Base-by-base conservation (phyloP, 352 stramenopile genomes). In the Globisporangium cystogenes region DNA sequence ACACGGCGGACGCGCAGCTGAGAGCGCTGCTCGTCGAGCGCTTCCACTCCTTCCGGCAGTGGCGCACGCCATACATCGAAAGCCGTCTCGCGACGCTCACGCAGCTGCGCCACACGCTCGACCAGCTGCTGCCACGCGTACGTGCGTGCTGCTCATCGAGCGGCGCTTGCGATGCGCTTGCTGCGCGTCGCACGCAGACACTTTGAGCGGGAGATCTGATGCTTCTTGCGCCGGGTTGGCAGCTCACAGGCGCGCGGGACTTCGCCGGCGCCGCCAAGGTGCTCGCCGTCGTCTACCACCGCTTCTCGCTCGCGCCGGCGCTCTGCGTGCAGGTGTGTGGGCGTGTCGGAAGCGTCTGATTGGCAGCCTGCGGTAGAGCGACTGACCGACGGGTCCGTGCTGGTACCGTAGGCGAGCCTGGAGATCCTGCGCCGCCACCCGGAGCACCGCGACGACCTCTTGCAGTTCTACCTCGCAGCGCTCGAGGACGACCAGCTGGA, bases 201-300 rank as follows among this genome's bases (percentile, higher is more conserved):
- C 14, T 0, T 39, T 39, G 8, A 4, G 33, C 14, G 33, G 33
- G 3, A 4, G 3, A 39, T 15, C 33, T 14, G 52, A 3, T 40
- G 54, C 7, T 41, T 5, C 37, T 11, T 27, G 14, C 33, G 24
- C 5, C 33, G 11, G 33, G 31, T n/a, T 48, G 44, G 8, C 46
- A 93, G 82, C 57, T 93, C 6, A 57, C 89, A 14, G 76, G 75
- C 10, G 82, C 70, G 55, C 65, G 82, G 45, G 82, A 93, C 48
- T 93, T 82, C 59, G 68, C 59, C 31, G 83, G 76, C 1, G 83
- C 81, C 2, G 74, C 78, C 23, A 74, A 86, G 57, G 73, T 88
- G 10, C 58, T 93, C 21, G 67, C 68, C 0, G 56, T 87, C 11
- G 58, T 93, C 29, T 93, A 90, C 55, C 64, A 87, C 58, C 71